phyloP scores from a whole-genome alignment of 1,284 basidiomycete species.

The Cerioporus squamosus region DNA sequence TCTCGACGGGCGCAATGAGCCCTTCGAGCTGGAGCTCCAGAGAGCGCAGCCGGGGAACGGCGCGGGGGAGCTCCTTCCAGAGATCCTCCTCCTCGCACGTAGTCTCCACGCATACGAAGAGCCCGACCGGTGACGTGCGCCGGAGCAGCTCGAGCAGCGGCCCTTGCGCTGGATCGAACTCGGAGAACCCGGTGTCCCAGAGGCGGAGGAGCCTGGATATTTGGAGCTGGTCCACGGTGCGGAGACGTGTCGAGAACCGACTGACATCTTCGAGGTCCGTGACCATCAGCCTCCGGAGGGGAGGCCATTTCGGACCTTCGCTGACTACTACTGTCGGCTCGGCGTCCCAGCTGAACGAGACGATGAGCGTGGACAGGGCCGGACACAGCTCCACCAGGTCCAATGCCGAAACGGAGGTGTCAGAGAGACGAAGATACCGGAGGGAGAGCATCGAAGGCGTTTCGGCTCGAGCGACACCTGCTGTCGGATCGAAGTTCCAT shows the following conservation, averaged over 20 bases:
- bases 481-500: constrained; percentile 7
- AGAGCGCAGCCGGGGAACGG: neutral
- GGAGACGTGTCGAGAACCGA: neutral
- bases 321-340: neutral
- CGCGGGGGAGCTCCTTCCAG: neutral
- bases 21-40: neutral
- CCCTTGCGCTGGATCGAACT: neutral
- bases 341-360: neutral
- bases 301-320: constrained; percentile 6
- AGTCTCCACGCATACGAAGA: neutral
- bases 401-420: neutral
- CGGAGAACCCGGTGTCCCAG: neutral
- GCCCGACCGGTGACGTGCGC: neutral
- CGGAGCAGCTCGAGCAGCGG: neutral
- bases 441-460: neutral
- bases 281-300: constrained; percentile 7
- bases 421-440: constrained; percentile 5
- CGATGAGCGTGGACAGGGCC: constrained; percentile 5
- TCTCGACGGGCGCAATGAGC: neutral
- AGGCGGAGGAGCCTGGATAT: neutral
- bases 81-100: neutral
- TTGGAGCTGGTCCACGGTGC: constrained; percentile 3
- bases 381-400: constrained; percentile 14
- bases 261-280: neutral
- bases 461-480: no score